These are phyloP conservation scores for Populus trichocarpa DNA, from an alignment of 441 rosid species.

Conservation along the genomic window DNA sequence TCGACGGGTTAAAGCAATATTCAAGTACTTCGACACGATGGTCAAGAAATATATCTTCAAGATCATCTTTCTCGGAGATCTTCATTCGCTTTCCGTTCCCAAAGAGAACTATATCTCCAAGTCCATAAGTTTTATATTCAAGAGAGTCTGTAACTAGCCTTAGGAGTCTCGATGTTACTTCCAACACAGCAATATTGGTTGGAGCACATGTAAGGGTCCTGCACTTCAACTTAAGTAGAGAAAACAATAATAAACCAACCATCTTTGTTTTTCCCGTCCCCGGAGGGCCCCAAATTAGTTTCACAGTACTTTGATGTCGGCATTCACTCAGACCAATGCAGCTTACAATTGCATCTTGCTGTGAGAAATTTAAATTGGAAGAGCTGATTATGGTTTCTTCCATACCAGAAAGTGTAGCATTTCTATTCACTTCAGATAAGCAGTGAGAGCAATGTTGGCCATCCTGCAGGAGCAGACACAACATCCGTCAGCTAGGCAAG, in stretches of 20 bases:
- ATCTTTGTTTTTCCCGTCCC: slow-evolving; percentile 65
- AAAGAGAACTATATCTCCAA: slow-evolving; percentile 48
- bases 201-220: slow-evolving; percentile 57
- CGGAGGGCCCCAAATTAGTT: slow-evolving; percentile 70
- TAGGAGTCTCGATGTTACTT: slow-evolving; percentile 47
- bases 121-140: slow-evolving; percentile 15
- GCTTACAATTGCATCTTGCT: slow-evolving; percentile 25
- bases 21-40: slow-evolving; percentile 35
- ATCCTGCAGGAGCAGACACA: slow-evolving; percentile 24
- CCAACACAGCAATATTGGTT: slow-evolving; percentile 47
- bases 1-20: slow-evolving; percentile 30
- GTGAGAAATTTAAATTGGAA: slow-evolving; percentile 31
- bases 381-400: neutral
- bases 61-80: slow-evolving; percentile 24
- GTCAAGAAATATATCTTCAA: slow-evolving; percentile 40
- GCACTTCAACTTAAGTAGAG: slow-evolving; percentile 33
- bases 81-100: slow-evolving; percentile 43
- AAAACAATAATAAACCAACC: slow-evolving; percentile 27
- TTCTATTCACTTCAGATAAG: slow-evolving; percentile 5
- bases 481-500: neutral
- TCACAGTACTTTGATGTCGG: slow-evolving; percentile 26
- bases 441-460: slow-evolving; percentile 23
- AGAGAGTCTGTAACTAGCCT: slow-evolving; percentile 24
- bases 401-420: neutral
- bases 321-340: slow-evolving; percentile 25